Base-by-base conservation (phyloP, 352 stramenopile species). In the Pythium monospermum region DNA sequence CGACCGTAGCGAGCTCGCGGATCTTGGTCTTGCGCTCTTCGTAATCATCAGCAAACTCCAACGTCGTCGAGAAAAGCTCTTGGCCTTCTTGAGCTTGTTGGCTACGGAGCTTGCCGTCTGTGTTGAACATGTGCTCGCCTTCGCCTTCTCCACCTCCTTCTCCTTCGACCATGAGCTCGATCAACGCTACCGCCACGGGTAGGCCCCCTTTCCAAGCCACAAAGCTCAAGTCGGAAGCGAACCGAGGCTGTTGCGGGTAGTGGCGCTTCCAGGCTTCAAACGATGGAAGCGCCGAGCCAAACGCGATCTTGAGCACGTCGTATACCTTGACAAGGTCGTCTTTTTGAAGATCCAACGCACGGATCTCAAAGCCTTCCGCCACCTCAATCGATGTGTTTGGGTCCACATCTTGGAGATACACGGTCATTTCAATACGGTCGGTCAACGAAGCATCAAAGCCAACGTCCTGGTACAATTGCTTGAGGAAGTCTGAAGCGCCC, bases 181-280 rank as follows among this genome's bases (percentile, higher is more conserved):
- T 22, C 16, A 40, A 22, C 10, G 36, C 32, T 6, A 49, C 44
- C 19, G 37, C 25, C 2, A 52, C 32, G 2, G 18, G 21, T 2
- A 16, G 27, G 13, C 50, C 39, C 4, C 32, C 48, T 11, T 56
- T 23, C 43, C 49, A 60, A 1, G 54, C 49, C 4, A 59, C 33
- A 6, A 57, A 60, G 39, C 43, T 64, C 4, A 68, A 23, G 11
- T 68, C 54, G 0, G 54, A 25, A 0, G 49, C 60, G 15, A 68
- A 64, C 4, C 54, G 54, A 0, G 60, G 60, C 5, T 68, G 54
- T 36, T 57, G 37, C 15, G 55, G 21, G 23, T 61, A 68, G 45
- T 64, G 54, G 15, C 35, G 31, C 45, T 60, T 64, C 60, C 54
- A 68, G 15, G 54, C 44, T n/a, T 51, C 54, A 27, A 68, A 64